Base-by-base conservation (phyloP, 2,329 filamentous ascomycete species). In the Sodiomyces alkalinus region DNA sequence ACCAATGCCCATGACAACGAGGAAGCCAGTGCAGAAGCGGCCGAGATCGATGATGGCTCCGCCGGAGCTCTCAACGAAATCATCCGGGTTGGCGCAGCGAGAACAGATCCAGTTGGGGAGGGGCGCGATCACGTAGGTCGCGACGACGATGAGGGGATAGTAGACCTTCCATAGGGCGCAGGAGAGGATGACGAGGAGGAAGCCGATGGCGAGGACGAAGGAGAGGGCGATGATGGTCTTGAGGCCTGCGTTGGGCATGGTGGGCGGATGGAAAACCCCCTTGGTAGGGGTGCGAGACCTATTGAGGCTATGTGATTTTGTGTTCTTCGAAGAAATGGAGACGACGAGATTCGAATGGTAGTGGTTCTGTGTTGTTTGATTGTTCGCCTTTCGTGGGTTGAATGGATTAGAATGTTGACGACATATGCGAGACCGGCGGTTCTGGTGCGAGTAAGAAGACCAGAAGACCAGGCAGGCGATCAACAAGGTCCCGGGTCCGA, bases 181-280 rank as follows among this genome's bases (percentile, higher is more conserved):
- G 38, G 86, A 94, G 46, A 98, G 80, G 56, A 98, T 98, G 43
- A 96, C 90, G 42, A 98, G 83, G 46, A 98, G 81, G 62, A 98
- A 98, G 45, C 90, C 90, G 46, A 98, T 90, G 44, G 90, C 90
- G 41, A 98, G 83, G 52, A 98, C 90, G 60, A 98, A 98, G 51
- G 90, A 96, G 44, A 98, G 80, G 40, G 82, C 83, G 56, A 98
- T 98, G 59, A 98, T 98, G 42, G 90, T 98, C 63, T 94, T 96
- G 49, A 98, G 76, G 52, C 90, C 90, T 45, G 90, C 85, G 64
- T 81, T 71, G 60, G 67, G 54, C 68, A 73, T 72, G 39, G 45
- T 64, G 58, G 48, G 40, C 36, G 36, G 40, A 17, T 15, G 28
- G 25, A 21, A n/a, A n/a, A n/a, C n/a, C n/a, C n/a, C n/a, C n/a